These are phyloP conservation scores for Paspalum notatum DNA, from an alignment of 176 grass and related monocot genomes.

Conservation along the genomic window DNA sequence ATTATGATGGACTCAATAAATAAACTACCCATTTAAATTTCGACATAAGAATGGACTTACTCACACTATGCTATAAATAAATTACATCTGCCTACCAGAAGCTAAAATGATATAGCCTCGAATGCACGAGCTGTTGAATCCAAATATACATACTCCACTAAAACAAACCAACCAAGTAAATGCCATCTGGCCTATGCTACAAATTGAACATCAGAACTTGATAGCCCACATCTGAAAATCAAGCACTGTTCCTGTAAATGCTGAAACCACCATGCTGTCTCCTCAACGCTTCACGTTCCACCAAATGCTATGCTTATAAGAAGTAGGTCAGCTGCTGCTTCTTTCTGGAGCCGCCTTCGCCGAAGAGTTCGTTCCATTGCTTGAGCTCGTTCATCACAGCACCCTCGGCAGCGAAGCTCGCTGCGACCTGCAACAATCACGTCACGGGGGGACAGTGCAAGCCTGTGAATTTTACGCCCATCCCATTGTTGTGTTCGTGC, in stretches of 20 bases:
- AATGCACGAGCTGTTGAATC: slow-evolving; percentile 6
- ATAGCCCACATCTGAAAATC: too few species aligned
- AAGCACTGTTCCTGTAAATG: neutral
- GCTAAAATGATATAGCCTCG: neutral
- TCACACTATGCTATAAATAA: neutral
- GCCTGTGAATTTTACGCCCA: neutral
- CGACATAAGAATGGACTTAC: too few species aligned
- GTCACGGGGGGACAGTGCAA: neutral
- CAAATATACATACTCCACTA: neutral
- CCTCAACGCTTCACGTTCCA: neutral
- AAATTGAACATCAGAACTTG: slow-evolving; percentile 1
- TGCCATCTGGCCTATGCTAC: neutral
- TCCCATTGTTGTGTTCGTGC: neutral
- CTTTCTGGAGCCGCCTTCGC: slow-evolving; percentile 92
- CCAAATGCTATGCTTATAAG: slow-evolving; percentile 34
- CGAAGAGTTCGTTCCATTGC: slow-evolving; percentile 89
- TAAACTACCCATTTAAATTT: too few species aligned
- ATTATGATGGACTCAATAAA: too few species aligned
- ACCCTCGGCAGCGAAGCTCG: slow-evolving; percentile 81
- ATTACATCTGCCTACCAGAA: neutral
- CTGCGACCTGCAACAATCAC: slow-evolving; percentile 58
- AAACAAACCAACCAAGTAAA: too few species aligned
- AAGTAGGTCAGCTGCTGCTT: slow-evolving; percentile 93
- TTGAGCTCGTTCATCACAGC: slow-evolving; percentile 90
- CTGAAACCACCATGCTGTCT: too few species aligned